A percentile compares a stretch with the other conserved stretches of the same genome.
phyloP scores from a whole-genome alignment of 352 stramenopile genomes.

The Globisporangium nagaii region DNA sequence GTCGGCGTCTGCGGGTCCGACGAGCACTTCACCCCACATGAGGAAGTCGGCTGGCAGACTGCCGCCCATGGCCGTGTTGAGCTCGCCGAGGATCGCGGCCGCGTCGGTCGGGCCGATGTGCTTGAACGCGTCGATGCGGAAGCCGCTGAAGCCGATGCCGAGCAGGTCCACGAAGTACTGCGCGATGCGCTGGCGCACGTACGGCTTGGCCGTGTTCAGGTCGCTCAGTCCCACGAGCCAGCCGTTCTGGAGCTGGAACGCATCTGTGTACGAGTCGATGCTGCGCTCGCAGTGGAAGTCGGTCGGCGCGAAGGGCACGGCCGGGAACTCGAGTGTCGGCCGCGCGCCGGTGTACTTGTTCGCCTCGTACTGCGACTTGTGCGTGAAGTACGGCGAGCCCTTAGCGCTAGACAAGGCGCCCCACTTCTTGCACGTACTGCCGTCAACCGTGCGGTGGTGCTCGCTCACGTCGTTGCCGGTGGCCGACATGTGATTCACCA shows the following conservation, averaged over 20 bases:
- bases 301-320: constrained; percentile 43
- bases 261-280: not conserved
- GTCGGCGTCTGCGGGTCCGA: constrained; percentile 22
- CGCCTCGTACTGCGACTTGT: constrained; percentile 26
- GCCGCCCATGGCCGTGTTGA: constrained; percentile 36
- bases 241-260: not conserved
- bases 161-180: constrained; percentile 72
- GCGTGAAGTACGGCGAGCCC: constrained; percentile 42
- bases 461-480: constrained; percentile 37
- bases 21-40: constrained; percentile 48
- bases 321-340: constrained; percentile 49
- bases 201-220: constrained; percentile 52
- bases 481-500: constrained; percentile 57
- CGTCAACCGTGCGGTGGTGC: constrained; percentile 20
- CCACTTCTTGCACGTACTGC: constrained; percentile 25
- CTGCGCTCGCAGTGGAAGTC: constrained; percentile 9
- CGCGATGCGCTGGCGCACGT: constrained; percentile 56
- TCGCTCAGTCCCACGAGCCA: not conserved
- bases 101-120: constrained; percentile 51
- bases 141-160: constrained; percentile 60
- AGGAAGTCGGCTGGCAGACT: constrained; percentile 55
- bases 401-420: constrained; percentile 28
- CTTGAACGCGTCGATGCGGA: constrained; percentile 62
- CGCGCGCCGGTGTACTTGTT: constrained; percentile 41
- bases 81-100: constrained; percentile 36